These are phyloP conservation scores for Candida nanaspora DNA, from an alignment of 805 yeast species.

Conservation along the genomic window DNA sequence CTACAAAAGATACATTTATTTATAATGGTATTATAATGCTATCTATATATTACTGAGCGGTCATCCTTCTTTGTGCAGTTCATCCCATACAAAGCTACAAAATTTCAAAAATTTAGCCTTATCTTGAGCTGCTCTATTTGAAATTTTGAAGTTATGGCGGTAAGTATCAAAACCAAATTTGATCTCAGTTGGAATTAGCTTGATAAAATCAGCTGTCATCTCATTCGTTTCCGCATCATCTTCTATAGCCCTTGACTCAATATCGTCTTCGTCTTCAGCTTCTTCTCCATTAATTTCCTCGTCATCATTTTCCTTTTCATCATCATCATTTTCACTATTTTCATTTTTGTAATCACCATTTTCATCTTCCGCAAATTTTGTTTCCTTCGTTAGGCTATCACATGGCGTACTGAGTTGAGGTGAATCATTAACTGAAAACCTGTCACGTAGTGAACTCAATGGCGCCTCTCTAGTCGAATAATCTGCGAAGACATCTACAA, in stretches of 20 bases:
- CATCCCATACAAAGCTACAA: slow-evolving; percentile 16
- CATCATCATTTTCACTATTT: slow-evolving; percentile 1
- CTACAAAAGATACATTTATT: too few relatives aligned
- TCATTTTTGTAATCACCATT: neutral
- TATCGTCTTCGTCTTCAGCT: slow-evolving; percentile 10
- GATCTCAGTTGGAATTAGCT: neutral
- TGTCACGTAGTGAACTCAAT: neutral
- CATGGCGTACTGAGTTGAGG: neutral
- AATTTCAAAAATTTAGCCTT: slow-evolving; percentile 13
- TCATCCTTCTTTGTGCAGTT: too few relatives aligned
- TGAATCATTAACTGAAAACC: neutral
- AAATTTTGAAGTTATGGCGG: slow-evolving; percentile 9
- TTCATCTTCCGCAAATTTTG: neutral
- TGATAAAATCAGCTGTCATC: neutral
- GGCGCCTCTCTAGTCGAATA: neutral
- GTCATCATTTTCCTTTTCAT: slow-evolving; percentile 1
- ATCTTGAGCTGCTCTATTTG: slow-evolving; percentile 7
- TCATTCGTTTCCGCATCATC: slow-evolving; percentile 11
- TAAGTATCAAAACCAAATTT: slow-evolving; percentile 12
- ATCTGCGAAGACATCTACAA: neutral
- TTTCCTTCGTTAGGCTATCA: neutral
- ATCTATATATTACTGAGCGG: too few relatives aligned
- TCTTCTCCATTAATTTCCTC: slow-evolving; percentile 3
- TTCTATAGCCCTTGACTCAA: slow-evolving; percentile 16
- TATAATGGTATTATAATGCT: too few relatives aligned